These are phyloP conservation scores for Calonectria leucothoes DNA, from an alignment of 2,329 filamentous ascomycete genomes.

Conservation along the genomic window DNA sequence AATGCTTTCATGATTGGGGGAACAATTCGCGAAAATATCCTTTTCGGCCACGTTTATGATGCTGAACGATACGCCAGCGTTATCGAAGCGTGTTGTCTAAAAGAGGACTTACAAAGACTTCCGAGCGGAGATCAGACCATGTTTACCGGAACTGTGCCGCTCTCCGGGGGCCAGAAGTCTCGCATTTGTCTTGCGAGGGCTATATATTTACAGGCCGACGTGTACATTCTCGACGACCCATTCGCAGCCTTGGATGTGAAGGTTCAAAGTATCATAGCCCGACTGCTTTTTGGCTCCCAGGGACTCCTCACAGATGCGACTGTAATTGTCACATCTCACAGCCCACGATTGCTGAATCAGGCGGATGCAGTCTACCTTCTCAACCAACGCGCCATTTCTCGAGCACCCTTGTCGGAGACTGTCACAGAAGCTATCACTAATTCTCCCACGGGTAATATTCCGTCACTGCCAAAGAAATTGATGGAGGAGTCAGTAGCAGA, in stretches of 20 bases:
- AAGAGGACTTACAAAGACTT: not conserved
- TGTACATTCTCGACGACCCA: not conserved
- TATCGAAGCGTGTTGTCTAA: not conserved
- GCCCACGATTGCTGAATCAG: not conserved
- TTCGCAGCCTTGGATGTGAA: not conserved
- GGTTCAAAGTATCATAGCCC: not conserved
- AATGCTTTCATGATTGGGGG: not conserved
- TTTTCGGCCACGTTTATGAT: not conserved
- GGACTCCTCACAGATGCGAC: not conserved
- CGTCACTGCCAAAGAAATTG: not conserved
- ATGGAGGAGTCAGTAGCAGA: not conserved
- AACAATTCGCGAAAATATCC: not conserved
- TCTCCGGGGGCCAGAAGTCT: not conserved
- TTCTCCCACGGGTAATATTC: not conserved
- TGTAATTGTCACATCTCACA: not conserved
- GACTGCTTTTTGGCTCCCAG: not conserved
- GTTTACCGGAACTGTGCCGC: not conserved
- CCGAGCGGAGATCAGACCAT: not conserved
- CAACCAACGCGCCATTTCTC: not conserved
- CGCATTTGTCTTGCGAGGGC: not conserved
- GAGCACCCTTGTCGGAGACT: not conserved
- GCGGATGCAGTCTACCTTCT: not conserved
- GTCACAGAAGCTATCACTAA: not conserved
- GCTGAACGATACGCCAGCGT: not conserved
- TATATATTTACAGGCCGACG: not conserved